These are phyloP conservation scores for Sclerospora graminicola DNA, from an alignment of 352 stramenopile genomes.

Conservation along the genomic window DNA sequence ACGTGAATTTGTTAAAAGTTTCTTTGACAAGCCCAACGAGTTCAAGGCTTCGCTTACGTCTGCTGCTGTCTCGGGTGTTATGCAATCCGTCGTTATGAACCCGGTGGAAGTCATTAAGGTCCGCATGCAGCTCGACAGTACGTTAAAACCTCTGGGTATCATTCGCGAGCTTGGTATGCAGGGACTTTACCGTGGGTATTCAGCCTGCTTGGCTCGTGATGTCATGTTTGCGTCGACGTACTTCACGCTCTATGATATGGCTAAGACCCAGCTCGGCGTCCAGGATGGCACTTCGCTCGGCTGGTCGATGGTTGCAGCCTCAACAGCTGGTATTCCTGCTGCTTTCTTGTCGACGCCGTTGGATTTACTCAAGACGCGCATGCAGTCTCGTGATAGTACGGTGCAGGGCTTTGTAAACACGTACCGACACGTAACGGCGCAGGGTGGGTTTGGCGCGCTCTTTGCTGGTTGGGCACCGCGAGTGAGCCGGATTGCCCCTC, in stretches of 20 bases:
- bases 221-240: constrained; percentile 72
- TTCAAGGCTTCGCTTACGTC: constrained; percentile 64
- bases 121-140: constrained; percentile 75
- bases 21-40: constrained; percentile 59
- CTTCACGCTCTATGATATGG: constrained; percentile 71
- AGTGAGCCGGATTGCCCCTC: constrained; percentile 61
- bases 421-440: constrained; percentile 35
- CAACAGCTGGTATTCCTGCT: constrained; percentile 54
- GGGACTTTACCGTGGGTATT: constrained; percentile 66
- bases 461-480: constrained; percentile 65
- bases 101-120: constrained; percentile 79
- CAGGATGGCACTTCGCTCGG: constrained; percentile 60
- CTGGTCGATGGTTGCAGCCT: constrained; percentile 61
- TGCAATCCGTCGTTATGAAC: constrained; percentile 78
- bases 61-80: constrained; percentile 52
- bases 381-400: constrained; percentile 53
- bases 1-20: constrained; percentile 67
- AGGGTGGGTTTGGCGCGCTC: constrained; percentile 42
- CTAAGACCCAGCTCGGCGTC: constrained; percentile 52
- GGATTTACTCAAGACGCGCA: constrained; percentile 72
- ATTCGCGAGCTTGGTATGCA: constrained; percentile 50
- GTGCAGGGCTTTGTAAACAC: constrained; percentile 37
- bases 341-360: constrained; percentile 70
- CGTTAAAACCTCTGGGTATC: constrained; percentile 37
- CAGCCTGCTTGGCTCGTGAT: constrained; percentile 54